Conservation (phyloP, 2,329 filamentous ascomycete species). For the Aureobasidium sp. region DNA sequence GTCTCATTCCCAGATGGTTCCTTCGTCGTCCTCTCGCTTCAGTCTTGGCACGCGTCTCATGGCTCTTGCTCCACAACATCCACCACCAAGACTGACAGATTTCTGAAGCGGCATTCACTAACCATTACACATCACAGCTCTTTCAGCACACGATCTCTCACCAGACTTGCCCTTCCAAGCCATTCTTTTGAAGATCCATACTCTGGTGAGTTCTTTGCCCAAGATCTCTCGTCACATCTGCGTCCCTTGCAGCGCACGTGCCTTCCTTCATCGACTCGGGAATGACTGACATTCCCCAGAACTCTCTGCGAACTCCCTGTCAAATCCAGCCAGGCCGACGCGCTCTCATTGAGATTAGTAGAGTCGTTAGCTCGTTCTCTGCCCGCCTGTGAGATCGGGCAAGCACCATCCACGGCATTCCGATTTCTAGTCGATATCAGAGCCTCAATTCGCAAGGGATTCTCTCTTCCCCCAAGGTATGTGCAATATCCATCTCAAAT, state of each 20-base stretch:
- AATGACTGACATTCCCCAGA: constrained; percentile 39
- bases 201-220: not conserved
- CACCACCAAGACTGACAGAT: not conserved
- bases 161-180: not conserved
- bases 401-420: constrained; percentile 30
- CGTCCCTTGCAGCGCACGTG: constrained; percentile 17
- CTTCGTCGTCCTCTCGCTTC: not conserved
- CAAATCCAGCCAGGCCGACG: constrained; percentile 26
- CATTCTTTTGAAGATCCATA: not conserved
- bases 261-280: constrained; percentile 26
- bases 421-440: constrained; percentile 28
- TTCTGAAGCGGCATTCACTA: constrained; percentile 5
- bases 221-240: not conserved
- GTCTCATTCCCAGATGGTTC: constrained; percentile 10
- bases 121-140: constrained; percentile 1
- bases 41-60: not conserved
- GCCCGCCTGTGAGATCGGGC: constrained; percentile 28
- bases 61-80: not conserved
- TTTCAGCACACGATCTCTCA: not conserved
- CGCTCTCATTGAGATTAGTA: constrained; percentile 30
- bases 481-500: constrained; percentile 21
- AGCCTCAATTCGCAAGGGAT: constrained; percentile 20
- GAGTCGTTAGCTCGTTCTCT: constrained; percentile 52
- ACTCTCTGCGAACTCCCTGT: constrained; percentile 33
- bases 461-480: constrained; percentile 36